Evolutionary conservation across 1,139 yeast species (phyloP), one percentile per base, ranked within the genome.

Genomic region (Yamadazyma kanchanaburiensis): DNA sequence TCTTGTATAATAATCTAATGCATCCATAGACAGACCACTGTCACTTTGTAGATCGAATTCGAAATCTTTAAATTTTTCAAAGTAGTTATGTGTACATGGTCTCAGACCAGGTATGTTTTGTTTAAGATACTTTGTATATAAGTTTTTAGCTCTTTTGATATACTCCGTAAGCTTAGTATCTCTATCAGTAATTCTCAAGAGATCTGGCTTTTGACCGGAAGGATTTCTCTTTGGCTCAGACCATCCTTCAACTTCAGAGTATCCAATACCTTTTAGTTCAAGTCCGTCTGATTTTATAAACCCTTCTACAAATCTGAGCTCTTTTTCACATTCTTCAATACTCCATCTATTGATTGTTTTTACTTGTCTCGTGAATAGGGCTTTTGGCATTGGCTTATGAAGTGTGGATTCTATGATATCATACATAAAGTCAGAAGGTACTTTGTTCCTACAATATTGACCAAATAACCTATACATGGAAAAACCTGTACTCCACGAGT

Each of bases 401-500:
- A 28, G 18, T 5, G 29, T 31, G 3, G 42, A 28, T 45, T 48
- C 55, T 33, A 42, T 42, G 1, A 37, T 22, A 33, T 71, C 77
- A 38, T 56, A 70, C 4, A 30, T 15, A 30, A 59, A 67, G 3
- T 33, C 33, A 0, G 23, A 19, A 0, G 38, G 34, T 2, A 24
- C 30, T 2, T 35, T 37, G 3, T 26, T 21, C 7, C 6, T 11
- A 34, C 77, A 70, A 3, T 58, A 39, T 21, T 55, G 57, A 0
- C 75, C 77, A 55, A 73, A 74, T 1, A 67, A 43, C 23, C 74
- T 46, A 4, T 50, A 37, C 61, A 74, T 67, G 4, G 59, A 46
- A 37, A 69, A 64, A 1, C 78, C 78, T 18, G 49, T 41, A 9
- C 37, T 34, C 74, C 76, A 73, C 0, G 60, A 42, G 1, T 42